Base-by-base conservation (phyloP, 768 basidiomycete genomes). In the Flagelloscypha sp. region DNA sequence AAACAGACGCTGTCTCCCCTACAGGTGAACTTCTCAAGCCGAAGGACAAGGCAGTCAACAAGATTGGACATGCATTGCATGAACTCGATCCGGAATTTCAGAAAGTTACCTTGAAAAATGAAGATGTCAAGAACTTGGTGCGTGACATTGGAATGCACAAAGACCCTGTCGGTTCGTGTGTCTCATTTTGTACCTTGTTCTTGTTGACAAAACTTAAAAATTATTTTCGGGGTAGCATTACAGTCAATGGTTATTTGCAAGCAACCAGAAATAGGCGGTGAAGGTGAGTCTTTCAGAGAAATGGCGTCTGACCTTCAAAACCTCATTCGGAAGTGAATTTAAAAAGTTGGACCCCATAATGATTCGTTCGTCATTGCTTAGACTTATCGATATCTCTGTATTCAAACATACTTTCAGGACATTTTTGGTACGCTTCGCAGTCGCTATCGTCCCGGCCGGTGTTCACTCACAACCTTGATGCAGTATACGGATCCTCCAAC, bases 231-330 rank as follows among this genome's bases (percentile, higher is more conserved):
- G n/a, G n/a, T 45, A 84, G 92, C 86, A 2, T 63, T 93, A 21
- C 90, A 94, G 52, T 88, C 85, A 2, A 95, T 95, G 92, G 67
- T 94, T 21, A 99, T 98, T 41, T 90, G 82, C 48, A 98, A 98
- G 58, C 92, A 97, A 52, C 79, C 86, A 4, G 68, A 81, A 36
- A 93, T 98, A 17, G 94, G 95, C 2, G 90, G 90, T 2, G 79
- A 85, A 74, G 90, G 90, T 90, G 38, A 44, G 62, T 44, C 13
- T 12, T 20, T 9, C 16, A 7, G 15, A 30, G 12, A 10, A 11
- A 29, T 41, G 10, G 17, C 13, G 21, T 12, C 9, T 23, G n/a
- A 35, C 21, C 18, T 27, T 21, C 19, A 10, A 16, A 34, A 19
- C 21, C 8, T 24, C 31, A 27, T 36, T 27, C 15, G 7, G 27